These are phyloP conservation scores for Phycomyces nitens DNA, from an alignment of 192 early-diverging fungal genomes.

Conservation along the genomic window DNA sequence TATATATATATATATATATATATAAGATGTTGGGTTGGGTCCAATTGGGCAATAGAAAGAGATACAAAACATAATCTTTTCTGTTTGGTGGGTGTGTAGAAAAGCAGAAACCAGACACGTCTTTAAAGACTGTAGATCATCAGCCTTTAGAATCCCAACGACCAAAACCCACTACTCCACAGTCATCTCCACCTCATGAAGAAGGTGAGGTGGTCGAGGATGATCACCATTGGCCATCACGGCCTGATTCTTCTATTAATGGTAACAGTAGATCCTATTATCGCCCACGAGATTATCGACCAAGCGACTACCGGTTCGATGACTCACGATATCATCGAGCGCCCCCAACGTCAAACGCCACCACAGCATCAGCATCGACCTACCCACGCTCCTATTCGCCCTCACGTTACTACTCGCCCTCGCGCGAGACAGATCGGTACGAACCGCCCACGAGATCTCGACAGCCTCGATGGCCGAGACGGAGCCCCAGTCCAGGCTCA, in stretches of 20 bases:
- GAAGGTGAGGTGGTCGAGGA: conserved; percentile 19
- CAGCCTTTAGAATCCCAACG: no score
- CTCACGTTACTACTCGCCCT: conserved; percentile 1
- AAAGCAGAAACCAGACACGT: no score
- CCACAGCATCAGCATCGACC: neutral
- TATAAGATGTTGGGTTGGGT: no score
- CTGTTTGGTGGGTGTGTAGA: no score
- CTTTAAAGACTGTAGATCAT: no score
- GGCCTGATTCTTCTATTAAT: no score
- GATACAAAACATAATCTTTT: no score
- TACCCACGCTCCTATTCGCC: conserved; percentile 5
- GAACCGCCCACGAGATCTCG: neutral
- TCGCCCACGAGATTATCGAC: neutral
- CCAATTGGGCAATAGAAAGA: no score
- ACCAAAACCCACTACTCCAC: no score
- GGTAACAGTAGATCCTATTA: no score
- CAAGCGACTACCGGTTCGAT: neutral
- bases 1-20: no score
- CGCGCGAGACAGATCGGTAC: conserved; percentile 3
- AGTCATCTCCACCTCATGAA: conserved; percentile 8
- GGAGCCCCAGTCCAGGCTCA: conserved; percentile 10
- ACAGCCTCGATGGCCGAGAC: conserved; percentile 7
- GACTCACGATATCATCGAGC: neutral
- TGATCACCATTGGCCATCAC: neutral
- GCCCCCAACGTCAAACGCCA: no score